Evolutionary conservation across 2,329 filamentous ascomycete genomes (phyloP).

Genomic region (Penicillium sp.): DNA sequence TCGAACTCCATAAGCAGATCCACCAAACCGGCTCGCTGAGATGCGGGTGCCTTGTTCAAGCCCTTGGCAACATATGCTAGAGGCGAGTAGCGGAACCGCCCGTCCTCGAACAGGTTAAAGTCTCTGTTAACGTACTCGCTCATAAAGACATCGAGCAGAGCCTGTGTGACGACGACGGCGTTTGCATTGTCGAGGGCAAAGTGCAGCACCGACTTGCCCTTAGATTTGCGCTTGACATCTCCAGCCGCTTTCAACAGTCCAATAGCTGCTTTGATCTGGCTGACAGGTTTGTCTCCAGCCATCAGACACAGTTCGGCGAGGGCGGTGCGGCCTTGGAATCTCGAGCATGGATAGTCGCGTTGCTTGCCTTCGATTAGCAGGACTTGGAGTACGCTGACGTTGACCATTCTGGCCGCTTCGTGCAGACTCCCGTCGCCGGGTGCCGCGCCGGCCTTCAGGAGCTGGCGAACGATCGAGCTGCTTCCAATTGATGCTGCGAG

Average conservation of each 20-base stretch:
- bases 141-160: conserved; percentile 13
- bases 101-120: conserved; percentile 16
- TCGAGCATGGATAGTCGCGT: conserved; percentile 14
- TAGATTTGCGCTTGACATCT: conserved; percentile 12
- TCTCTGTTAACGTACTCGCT: conserved; percentile 14
- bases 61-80: conserved; percentile 10
- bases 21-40: conserved; percentile 2
- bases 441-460: conserved; percentile 5
- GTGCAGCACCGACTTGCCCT: conserved; percentile 12
- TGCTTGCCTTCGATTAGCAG: conserved; percentile 9
- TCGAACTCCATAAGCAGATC: conserved; percentile 12
- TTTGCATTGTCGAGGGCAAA: conserved; percentile 15
- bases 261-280: conserved; percentile 14
- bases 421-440: conserved; percentile 13
- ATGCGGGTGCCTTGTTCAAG: conserved; percentile 4
- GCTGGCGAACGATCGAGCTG: neutral
- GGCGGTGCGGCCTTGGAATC: conserved; percentile 15
- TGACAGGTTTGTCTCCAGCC: conserved; percentile 3
- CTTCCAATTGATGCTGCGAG: conserved; percentile 6
- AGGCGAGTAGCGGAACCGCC: conserved; percentile 9
- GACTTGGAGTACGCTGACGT: conserved; percentile 11
- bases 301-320: conserved; percentile 11
- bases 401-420: conserved; percentile 13
- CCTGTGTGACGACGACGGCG: conserved; percentile 10
- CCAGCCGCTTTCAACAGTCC: conserved; percentile 6